These are phyloP conservation scores for Aureobasidium zeae DNA, from an alignment of 2,329 filamentous ascomycete genomes.

Conservation along the genomic window DNA sequence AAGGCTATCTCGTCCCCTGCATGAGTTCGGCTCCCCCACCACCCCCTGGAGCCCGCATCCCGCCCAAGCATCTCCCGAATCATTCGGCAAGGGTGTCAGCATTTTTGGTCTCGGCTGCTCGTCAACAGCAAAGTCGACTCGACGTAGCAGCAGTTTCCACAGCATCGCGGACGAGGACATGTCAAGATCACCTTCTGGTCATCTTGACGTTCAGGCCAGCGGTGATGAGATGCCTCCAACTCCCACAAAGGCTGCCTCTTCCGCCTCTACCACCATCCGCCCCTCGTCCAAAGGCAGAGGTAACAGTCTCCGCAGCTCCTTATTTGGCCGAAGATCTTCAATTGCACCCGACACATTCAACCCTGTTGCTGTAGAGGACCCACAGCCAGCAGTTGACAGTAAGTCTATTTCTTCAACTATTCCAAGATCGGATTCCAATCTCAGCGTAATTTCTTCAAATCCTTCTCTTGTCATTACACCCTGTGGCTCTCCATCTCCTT, in stretches of 20 bases:
- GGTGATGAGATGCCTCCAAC: conserved; percentile 82
- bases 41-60: conserved; percentile 66
- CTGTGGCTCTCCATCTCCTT: conserved; percentile 27
- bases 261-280: conserved; percentile 26
- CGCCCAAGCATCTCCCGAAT: conserved; percentile 53
- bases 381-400: conserved; percentile 25
- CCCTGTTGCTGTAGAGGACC: conserved; percentile 26
- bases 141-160: conserved; percentile 61
- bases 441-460: conserved; percentile 22
- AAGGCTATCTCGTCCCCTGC: conserved; percentile 55
- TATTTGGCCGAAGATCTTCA: conserved; percentile 40
- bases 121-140: conserved; percentile 42
- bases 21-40: conserved; percentile 68
- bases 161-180: conserved; percentile 73
- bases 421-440: conserved; percentile 21
- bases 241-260: conserved; percentile 64
- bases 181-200: conserved; percentile 47
- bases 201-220: conserved; percentile 47
- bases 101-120: conserved; percentile 44
- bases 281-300: conserved; percentile 42
- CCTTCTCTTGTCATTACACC: conserved; percentile 29
- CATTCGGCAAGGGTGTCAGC: conserved; percentile 55
- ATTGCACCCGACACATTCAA: conserved; percentile 40
- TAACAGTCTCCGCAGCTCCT: conserved; percentile 42
- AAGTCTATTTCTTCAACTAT: conserved; percentile 26